Base-by-base conservation (phyloP, 441 rosid genomes). In the Aquilaria agallochum region DNA sequence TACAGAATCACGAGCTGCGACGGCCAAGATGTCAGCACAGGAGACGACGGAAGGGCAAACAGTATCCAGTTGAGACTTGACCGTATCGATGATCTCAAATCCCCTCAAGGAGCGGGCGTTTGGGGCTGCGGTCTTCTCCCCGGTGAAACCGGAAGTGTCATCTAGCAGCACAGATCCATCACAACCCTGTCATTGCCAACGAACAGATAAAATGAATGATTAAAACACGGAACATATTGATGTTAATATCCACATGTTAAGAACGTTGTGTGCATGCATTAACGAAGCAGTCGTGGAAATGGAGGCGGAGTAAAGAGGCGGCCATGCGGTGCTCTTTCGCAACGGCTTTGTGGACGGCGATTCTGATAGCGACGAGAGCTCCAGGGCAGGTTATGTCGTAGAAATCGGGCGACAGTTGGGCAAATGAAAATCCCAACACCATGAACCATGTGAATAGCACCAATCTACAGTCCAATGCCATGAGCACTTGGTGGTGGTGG, bases 301-400 rank as follows among this genome's bases (percentile, higher is more conserved):
- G 20, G 20, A 20, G 20, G 20, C 20, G 20, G 20, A 20, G 20
- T 20, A 20, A 20, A 20, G 20, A 20, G 82, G 30, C 80, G 83
- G 82, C 20, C 20, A 79, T 79, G 56, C 86, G 80, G 2, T 55
- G 68, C 72, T 80, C 85, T 27, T 63, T 70, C 42, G 15, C 0
- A 2, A 78, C 64, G 0, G 85, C 79, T 3, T 67, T 77, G 31
- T 70, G 11, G 0, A 83, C 72, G 6, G 67, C 55, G 11, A 72
- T 65, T 45, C 60, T 72, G 59, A 83, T 80, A 9, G 81, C 55
- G 4, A 83, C 80, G 69, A 82, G 68, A 64, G 84, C 87, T 62
- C 69, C 3, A 36, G 84, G 81, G 54, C 87, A 82, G 20, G 57
- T 45, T 10, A 60, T 11, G 5, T 74, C 73, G 5, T 80, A 75